Conservation (phyloP, 441 rosid species). For the Gossypium schwendimanii region DNA sequence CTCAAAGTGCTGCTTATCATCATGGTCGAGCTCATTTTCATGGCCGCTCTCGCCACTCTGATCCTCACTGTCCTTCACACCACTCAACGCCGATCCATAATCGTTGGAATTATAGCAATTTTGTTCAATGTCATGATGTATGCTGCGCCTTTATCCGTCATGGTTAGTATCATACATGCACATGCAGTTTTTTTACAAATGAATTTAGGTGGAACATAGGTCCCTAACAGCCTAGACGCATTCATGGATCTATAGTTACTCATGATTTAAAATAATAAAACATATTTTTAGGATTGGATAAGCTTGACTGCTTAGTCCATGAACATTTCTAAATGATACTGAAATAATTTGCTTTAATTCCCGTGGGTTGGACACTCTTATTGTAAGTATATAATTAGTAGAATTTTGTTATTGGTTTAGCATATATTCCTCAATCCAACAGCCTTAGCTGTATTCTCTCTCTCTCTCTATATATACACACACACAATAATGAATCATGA, state of each 20-base stretch:
- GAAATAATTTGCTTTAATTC: not conserved
- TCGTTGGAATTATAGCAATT: conserved; percentile 56
- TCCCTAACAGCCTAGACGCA: too few species aligned
- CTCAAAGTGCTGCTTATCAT: conserved; percentile 23
- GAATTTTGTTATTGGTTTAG: not conserved
- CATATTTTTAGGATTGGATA: too few species aligned
- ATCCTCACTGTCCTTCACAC: conserved; percentile 45
- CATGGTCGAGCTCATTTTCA: conserved; percentile 33
- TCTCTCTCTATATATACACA: too few species aligned
- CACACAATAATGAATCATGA: not conserved
- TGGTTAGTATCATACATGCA: conserved; percentile 37
- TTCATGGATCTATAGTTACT: too few species aligned
- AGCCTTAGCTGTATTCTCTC: not conserved
- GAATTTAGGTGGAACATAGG: not conserved
- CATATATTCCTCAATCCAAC: not conserved
- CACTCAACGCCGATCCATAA: conserved; percentile 36
- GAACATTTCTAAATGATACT: not conserved
- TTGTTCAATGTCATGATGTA: conserved; percentile 71
- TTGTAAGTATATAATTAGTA: too few species aligned
- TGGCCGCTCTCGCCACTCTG: conserved; percentile 25
- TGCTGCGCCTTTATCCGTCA: conserved; percentile 72
- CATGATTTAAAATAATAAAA: too few species aligned
- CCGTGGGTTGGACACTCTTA: too few species aligned
- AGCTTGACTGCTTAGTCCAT: too few species aligned
- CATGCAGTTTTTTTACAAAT: not conserved